Conservation (phyloP, 1,139 yeast genomes). For the Taphrina sp. region DNA sequence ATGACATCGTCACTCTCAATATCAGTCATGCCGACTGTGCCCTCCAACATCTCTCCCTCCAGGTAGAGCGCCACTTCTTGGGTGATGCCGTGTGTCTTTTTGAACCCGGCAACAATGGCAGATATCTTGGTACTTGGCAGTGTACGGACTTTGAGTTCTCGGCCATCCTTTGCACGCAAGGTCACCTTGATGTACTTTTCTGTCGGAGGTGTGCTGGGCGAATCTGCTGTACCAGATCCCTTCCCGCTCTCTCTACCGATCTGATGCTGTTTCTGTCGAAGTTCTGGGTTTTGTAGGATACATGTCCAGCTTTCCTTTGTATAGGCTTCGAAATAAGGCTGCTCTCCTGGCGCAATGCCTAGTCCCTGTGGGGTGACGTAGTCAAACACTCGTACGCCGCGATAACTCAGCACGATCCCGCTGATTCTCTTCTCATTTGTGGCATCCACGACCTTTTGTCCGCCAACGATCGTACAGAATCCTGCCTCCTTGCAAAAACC, state of each 20-base stretch:
- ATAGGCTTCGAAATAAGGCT: slow-evolving; percentile 20
- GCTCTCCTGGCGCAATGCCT: slow-evolving; percentile 4
- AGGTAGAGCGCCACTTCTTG: slow-evolving; percentile 1
- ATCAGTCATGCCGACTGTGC: slow-evolving; percentile 12
- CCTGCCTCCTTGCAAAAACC: slow-evolving; percentile 23
- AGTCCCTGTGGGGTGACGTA: slow-evolving; percentile 10
- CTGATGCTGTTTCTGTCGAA: neutral
- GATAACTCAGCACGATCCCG: slow-evolving; percentile 7
- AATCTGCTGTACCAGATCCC: neutral
- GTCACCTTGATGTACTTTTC: slow-evolving; percentile 3
- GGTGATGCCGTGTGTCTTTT: neutral
- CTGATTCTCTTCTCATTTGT: neutral
- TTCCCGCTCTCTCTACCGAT: neutral
- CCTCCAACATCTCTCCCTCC: slow-evolving; percentile 22
- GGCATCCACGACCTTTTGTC: neutral
- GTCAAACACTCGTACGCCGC: slow-evolving; percentile 19
- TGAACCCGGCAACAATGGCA: slow-evolving; percentile 6
- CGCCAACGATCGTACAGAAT: neutral
- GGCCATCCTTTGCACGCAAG: slow-evolving; percentile 1
- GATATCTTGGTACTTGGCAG: slow-evolving; percentile 6
- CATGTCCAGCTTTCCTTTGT: slow-evolving; percentile 23
- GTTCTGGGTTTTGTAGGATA: slow-evolving; percentile 8
- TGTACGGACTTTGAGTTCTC: slow-evolving; percentile 18
- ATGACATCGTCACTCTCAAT: slow-evolving; percentile 20
- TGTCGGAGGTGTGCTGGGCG: neutral